Percentiles rank a stretch among this genome's conserved stretches.
These are phyloP conservation scores for Rhododendron henanense DNA, from an alignment of 148 eudicot genomes.

Conservation along the genomic window DNA sequence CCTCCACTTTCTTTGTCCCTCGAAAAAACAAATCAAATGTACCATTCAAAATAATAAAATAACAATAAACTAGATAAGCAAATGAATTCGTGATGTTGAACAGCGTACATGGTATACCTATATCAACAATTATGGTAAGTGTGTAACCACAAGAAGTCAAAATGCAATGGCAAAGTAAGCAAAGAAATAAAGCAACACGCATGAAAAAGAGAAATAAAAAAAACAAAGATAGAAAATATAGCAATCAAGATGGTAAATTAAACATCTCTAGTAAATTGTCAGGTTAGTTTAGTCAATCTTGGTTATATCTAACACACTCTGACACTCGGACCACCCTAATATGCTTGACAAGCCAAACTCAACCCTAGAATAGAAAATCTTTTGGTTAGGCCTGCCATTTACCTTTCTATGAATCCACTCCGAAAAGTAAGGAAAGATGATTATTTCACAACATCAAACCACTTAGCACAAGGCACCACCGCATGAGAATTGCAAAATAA, in stretches of 20 bases:
- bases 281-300: neutral
- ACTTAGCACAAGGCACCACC: neutral
- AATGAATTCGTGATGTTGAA: neutral
- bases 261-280: neutral
- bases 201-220: neutral
- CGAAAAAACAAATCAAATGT: neutral
- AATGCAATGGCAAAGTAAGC: neutral
- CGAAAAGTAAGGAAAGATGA: neutral
- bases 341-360: slow-evolving; percentile 1
- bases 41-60: neutral
- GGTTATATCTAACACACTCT: neutral
- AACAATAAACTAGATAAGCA: neutral
- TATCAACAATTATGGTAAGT: neutral
- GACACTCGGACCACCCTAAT: neutral
- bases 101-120: neutral
- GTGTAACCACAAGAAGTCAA: neutral
- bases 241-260: neutral
- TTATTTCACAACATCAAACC: neutral
- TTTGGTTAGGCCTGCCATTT: neutral
- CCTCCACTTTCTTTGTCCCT: neutral
- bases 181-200: neutral
- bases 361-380: neutral
- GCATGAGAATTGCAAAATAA: neutral
- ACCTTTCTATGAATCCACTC: neutral
- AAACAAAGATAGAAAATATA: neutral